These are phyloP conservation scores for Nematodospora anomalae DNA, from an alignment of 1,139 yeast genomes.

Conservation along the genomic window DNA sequence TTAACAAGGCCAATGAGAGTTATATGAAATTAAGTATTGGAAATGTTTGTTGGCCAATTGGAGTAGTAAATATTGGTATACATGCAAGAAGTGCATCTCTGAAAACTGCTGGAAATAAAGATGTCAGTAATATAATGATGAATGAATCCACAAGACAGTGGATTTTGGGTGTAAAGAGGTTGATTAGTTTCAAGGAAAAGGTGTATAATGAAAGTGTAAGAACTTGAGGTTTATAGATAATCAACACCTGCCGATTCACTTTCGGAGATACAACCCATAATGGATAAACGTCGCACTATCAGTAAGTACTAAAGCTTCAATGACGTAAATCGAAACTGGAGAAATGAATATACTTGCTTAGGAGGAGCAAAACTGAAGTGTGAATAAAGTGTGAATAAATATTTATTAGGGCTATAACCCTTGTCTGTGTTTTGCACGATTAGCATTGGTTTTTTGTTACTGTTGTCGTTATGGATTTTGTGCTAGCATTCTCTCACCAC, in stretches of 20 bases:
- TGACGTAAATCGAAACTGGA: too few relatives aligned
- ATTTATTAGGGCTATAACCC: conserved; percentile 18
- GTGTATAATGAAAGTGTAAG: conserved; percentile 2
- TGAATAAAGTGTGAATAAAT: too few relatives aligned
- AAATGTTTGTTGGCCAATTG: conserved; percentile 92
- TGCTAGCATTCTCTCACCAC: background rate
- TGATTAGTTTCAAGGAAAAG: conserved; percentile 57
- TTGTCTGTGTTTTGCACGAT: conserved; percentile 5
- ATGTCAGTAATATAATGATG: conserved; percentile 73
- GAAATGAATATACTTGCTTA: too few relatives aligned
- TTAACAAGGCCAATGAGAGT: conserved; percentile 60
- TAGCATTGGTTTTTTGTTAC: background rate
- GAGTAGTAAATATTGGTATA: conserved; percentile 76
- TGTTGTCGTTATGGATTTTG: conserved; percentile 3
- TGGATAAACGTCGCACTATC: too few relatives aligned
- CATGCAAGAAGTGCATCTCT: conserved; percentile 64
- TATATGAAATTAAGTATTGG: conserved; percentile 82
- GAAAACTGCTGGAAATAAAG: conserved; percentile 39
- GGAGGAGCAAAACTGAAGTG: too few relatives aligned
- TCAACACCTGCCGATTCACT: background rate
- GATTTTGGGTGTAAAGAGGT: conserved; percentile 72
- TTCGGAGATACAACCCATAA: too few relatives aligned
- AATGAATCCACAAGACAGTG: conserved; percentile 75
- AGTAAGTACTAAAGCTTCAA: too few relatives aligned
- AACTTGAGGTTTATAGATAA: background rate